Conservation (phyloP, 2,329 filamentous ascomycete species). For the Rhinocladiella mackenziei region DNA sequence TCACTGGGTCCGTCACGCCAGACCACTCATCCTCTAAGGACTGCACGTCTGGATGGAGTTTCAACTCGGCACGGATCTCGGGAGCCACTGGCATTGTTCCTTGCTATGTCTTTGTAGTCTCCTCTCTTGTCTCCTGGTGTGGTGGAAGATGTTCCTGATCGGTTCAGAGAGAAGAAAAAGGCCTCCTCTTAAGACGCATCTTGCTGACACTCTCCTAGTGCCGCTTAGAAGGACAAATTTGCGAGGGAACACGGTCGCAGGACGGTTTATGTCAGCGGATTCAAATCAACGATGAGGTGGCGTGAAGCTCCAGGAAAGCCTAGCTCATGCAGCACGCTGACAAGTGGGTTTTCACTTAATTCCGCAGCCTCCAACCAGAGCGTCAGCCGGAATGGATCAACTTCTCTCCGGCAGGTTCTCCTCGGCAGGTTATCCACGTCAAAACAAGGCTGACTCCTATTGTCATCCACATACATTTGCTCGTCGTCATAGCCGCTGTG, state of each 20-base stretch:
- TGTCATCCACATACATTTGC: slow-evolving; percentile 22
- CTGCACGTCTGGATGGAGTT: slow-evolving; percentile 25
- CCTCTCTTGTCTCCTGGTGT: not conserved
- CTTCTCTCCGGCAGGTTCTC: not conserved
- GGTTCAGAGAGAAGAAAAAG: not conserved
- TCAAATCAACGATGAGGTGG: not conserved
- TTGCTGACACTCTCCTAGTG: slow-evolving; percentile 3
- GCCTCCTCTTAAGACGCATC: slow-evolving; percentile 4
- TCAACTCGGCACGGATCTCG: slow-evolving; percentile 17
- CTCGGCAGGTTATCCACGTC: too few species aligned
- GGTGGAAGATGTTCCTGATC: not conserved
- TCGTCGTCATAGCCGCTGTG: slow-evolving; percentile 18
- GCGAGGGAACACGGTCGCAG: not conserved
- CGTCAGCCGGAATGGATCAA: slow-evolving; percentile 25
- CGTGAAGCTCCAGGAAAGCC: not conserved
- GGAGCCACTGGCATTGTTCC: slow-evolving; percentile 5
- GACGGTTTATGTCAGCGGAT: not conserved
- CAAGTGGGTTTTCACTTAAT: slow-evolving; percentile 15
- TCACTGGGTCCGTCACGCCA: slow-evolving; percentile 42
- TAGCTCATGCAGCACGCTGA: slow-evolving; percentile 31
- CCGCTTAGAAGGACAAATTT: not conserved
- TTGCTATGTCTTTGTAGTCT: not conserved
- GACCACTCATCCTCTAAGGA: slow-evolving; percentile 45
- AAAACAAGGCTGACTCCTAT: not conserved
- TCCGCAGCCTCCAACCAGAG: slow-evolving; percentile 19